These are phyloP conservation scores for Chalciporus chontae DNA, from an alignment of 768 basidiomycete species.

Conservation along the genomic window DNA sequence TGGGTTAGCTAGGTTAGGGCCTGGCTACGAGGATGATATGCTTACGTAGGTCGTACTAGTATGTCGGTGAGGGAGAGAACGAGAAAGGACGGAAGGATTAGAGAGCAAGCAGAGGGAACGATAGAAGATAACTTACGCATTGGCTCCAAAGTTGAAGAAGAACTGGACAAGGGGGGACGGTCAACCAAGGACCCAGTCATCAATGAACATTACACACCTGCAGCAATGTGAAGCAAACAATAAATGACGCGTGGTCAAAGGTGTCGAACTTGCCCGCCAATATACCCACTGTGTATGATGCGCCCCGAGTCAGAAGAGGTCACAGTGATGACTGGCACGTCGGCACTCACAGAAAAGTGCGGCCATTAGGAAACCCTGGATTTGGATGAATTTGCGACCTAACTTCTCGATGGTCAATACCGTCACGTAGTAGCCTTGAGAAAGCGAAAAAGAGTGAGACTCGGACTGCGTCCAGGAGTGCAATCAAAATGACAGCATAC, in stretches of 20 bases:
- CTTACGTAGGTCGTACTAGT: constrained; percentile 51
- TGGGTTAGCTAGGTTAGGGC: neutral
- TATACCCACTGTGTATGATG: constrained; percentile 48
- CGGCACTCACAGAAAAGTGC: constrained; percentile 55
- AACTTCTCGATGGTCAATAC: constrained; percentile 68
- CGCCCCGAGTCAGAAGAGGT: neutral
- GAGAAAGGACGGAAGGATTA: neutral
- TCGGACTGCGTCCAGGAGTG: neutral
- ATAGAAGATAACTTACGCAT: constrained; percentile 41
- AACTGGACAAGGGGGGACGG: constrained; percentile 37
- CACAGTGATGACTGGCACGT: neutral
- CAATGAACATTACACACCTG: constrained; percentile 37
- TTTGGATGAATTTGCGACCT: constrained; percentile 72
- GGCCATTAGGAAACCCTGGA: constrained; percentile 70
- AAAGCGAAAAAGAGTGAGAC: neutral
- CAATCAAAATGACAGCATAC: constrained; percentile 28
- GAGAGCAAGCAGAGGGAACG: neutral
- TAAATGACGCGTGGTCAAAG: constrained; percentile 57
- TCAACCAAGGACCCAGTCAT: neutral
- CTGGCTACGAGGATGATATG: neutral
- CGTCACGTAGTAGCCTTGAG: constrained; percentile 62
- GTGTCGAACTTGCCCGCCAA: constrained; percentile 61
- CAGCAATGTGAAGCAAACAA: constrained; percentile 68
- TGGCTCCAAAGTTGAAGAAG: constrained; percentile 83
- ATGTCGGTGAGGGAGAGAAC: neutral